phyloP scores from a whole-genome alignment of 2,329 filamentous ascomycete species.

The Aurifilum marmelostoma region DNA sequence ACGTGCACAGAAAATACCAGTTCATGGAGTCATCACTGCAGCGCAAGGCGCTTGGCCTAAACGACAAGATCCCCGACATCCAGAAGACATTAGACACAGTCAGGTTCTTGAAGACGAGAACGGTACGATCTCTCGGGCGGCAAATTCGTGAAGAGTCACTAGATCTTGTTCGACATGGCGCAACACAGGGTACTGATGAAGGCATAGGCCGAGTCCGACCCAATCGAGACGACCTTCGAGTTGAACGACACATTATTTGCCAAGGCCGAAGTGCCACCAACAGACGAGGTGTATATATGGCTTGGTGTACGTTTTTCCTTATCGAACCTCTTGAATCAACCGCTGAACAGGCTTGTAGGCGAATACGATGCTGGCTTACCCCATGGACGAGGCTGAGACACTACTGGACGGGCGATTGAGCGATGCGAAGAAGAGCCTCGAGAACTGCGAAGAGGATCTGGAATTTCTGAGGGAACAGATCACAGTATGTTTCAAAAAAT shows the following conservation, averaged over 20 bases:
- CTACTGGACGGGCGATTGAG: conserved; percentile 77
- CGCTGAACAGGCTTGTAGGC: conserved; percentile 55
- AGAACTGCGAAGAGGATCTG: conserved; percentile 93
- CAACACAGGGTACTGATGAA: not conserved
- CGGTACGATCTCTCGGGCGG: conserved; percentile 50
- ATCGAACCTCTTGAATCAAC: conserved; percentile 39
- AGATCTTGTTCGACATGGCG: not conserved
- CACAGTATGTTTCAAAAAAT: conserved; percentile 64
- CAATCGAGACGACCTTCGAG: conserved; percentile 91
- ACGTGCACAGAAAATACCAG: conserved; percentile 87
- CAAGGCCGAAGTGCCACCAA: conserved; percentile 79
- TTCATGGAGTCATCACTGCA: conserved; percentile 98
- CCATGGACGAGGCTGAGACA: conserved; percentile 81
- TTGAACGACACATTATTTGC: conserved; percentile 95
- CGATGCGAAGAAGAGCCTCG: conserved; percentile 77
- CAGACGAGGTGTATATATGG: conserved; percentile 95
- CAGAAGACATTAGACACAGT: conserved; percentile 94
- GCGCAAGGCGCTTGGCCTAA: conserved; percentile 76
- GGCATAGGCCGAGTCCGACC: conserved; percentile 56
- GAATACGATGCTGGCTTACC: conserved; percentile 97
- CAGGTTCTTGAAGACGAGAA: conserved; percentile 76
- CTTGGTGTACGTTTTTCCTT: conserved; percentile 65
- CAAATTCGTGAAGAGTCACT: not conserved
- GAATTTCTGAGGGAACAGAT: conserved; percentile 97
- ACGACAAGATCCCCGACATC: conserved; percentile 96